phyloP scores from a whole-genome alignment of 352 stramenopile species.

The Globisporangium acanthophoron region DNA sequence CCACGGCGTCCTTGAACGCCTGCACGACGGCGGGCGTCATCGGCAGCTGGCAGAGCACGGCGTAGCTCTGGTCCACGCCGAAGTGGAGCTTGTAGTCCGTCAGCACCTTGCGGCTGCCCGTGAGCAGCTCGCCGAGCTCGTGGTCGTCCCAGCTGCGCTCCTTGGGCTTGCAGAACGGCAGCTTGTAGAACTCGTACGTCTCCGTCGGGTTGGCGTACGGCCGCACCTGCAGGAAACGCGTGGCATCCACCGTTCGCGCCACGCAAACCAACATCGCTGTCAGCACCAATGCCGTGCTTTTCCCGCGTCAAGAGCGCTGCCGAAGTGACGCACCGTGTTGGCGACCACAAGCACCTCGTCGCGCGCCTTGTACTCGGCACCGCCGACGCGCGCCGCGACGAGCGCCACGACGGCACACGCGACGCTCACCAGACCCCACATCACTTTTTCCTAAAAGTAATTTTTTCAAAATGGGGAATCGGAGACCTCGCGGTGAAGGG shows the following conservation, averaged over 20 bases:
- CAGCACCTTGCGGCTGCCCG: slow-evolving; percentile 91
- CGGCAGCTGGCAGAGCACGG: slow-evolving; percentile 86
- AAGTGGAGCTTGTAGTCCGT: slow-evolving; percentile 84
- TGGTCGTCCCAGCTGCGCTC: slow-evolving; percentile 87
- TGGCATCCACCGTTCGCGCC: neutral
- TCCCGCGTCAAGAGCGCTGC: neutral
- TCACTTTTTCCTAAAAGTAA: too few species aligned
- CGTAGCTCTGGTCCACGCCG: slow-evolving; percentile 77
- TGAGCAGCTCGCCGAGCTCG: slow-evolving; percentile 93
- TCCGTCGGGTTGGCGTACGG: slow-evolving; percentile 98
- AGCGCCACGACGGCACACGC: neutral
- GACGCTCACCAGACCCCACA: too few species aligned
- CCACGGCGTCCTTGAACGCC: slow-evolving; percentile 93
- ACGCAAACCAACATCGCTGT: too few species aligned
- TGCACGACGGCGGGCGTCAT: slow-evolving; percentile 79
- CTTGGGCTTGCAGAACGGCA: slow-evolving; percentile 93
- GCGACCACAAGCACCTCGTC: slow-evolving; percentile 67
- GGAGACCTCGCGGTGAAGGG: too few species aligned
- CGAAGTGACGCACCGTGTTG: slow-evolving; percentile 44
- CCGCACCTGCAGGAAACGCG: slow-evolving; percentile 37
- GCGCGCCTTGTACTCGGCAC: slow-evolving; percentile 35
- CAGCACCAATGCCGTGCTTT: too few species aligned
- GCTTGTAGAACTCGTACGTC: slow-evolving; percentile 98
- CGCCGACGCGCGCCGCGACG: neutral
- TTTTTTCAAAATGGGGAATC: too few species aligned